phyloP scores from a whole-genome alignment of 352 stramenopile genomes.

The Pythium oligandrum region DNA sequence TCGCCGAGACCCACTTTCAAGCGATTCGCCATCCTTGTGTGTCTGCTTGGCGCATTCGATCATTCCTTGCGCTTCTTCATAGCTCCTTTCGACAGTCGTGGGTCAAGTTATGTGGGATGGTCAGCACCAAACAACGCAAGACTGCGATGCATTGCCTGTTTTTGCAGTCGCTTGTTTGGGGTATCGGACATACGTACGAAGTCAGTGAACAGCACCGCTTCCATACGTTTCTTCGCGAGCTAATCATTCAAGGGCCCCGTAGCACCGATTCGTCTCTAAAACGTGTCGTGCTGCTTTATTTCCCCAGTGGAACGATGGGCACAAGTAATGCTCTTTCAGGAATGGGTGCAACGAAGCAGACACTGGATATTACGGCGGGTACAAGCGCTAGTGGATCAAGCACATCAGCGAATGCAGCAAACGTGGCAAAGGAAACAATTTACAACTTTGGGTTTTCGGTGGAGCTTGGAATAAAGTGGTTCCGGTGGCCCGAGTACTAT shows the following conservation, averaged over 20 bases:
- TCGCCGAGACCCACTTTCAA: constrained; percentile 38
- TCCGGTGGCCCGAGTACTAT: constrained; percentile 65
- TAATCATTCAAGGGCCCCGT: constrained; percentile 45
- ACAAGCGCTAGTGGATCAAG: background rate
- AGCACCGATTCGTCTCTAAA: constrained; percentile 51
- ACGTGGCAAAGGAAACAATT: constrained; percentile 34
- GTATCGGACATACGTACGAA: constrained; percentile 47
- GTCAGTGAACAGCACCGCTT: constrained; percentile 50
- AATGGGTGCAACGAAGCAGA: constrained; percentile 5
- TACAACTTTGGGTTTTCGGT: constrained; percentile 67
- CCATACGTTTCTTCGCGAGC: constrained; percentile 52
- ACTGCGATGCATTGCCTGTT: constrained; percentile 61
- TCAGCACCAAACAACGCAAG: constrained; percentile 54
- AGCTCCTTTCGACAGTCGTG: constrained; percentile 47
- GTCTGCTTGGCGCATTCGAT: constrained; percentile 14
- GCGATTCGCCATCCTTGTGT: background rate
- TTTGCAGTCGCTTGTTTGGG: constrained; percentile 69
- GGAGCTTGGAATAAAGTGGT: constrained; percentile 70
- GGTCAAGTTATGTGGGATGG: constrained; percentile 46
- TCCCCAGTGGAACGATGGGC: constrained; percentile 30
- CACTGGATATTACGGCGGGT: constrained; percentile 7
- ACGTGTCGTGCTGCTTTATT: constrained; percentile 42
- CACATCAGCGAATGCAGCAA: background rate
- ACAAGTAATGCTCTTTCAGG: constrained; percentile 8
- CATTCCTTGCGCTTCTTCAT: constrained; percentile 38